Evolutionary conservation across 2,329 filamentous ascomycete species (phyloP).

Genomic region (Phyllosticta paracitricarpa): DNA sequence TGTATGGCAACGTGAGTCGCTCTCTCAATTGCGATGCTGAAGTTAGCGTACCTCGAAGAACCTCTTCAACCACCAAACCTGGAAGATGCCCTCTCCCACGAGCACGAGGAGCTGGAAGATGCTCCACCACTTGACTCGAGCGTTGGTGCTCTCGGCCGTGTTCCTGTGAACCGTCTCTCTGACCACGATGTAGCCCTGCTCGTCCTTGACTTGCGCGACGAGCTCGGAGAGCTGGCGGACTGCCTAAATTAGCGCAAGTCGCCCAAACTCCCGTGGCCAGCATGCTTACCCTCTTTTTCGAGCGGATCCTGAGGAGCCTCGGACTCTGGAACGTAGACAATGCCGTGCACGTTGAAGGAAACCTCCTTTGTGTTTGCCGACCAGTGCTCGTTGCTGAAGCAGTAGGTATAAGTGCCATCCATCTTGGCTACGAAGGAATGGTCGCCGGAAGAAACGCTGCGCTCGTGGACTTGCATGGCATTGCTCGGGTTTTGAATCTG

Average conservation of each 20-base stretch:
- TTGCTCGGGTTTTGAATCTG: constrained; percentile 70
- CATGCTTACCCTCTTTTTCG: constrained; percentile 67
- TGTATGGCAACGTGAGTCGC: constrained; percentile 21
- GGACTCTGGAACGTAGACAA: constrained; percentile 88
- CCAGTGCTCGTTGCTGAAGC: constrained; percentile 99
- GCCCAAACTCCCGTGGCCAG: neutral
- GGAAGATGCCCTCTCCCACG: constrained; percentile 86
- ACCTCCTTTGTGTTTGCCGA: constrained; percentile 94
- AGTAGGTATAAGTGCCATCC: constrained; percentile 90
- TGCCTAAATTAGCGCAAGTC: constrained; percentile 27
- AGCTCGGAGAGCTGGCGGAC: constrained; percentile 78
- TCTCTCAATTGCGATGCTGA: constrained; percentile 11
- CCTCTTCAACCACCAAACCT: constrained; percentile 98
- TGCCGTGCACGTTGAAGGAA: constrained; percentile 97
- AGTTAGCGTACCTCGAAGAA: constrained; percentile 70
- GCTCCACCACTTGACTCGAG: constrained; percentile 98
- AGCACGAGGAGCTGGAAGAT: constrained; percentile 88
- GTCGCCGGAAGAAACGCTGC: constrained; percentile 77
- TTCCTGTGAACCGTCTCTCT: constrained; percentile 91
- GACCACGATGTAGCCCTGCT: constrained; percentile 93
- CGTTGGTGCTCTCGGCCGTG: constrained; percentile 96
- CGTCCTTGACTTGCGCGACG: constrained; percentile 87
- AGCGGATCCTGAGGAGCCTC: constrained; percentile 80
- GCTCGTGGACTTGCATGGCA: constrained; percentile 69
- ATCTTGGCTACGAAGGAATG: constrained; percentile 77